A percentile compares a stretch with the other conserved stretches of the same genome.
Conservation (phyloP, 345 rosid genomes). For the Excoecaria agallocha region DNA sequence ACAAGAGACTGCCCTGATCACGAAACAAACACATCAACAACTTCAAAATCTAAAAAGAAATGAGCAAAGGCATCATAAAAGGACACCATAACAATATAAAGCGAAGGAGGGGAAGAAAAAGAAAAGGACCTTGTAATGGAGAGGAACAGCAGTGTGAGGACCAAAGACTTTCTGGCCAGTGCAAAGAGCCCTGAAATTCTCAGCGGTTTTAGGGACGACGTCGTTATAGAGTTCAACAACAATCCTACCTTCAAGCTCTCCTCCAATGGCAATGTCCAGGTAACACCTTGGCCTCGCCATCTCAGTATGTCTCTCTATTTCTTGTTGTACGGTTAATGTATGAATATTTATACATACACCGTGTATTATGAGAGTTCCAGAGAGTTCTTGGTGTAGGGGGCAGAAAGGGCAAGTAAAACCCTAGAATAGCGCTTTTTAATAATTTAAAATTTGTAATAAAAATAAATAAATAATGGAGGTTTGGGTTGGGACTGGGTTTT, state of each 20-base stretch:
- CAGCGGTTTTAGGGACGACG: slow-evolving; percentile 83
- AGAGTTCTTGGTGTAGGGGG: not conserved
- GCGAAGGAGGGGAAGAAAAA: not conserved
- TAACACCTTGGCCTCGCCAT: slow-evolving; percentile 71
- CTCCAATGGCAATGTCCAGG: slow-evolving; percentile 85
- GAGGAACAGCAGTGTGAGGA: slow-evolving; percentile 65
- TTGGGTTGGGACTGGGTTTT: too few relatives aligned
- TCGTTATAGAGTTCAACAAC: slow-evolving; percentile 79
- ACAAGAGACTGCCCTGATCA: not conserved
- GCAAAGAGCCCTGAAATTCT: slow-evolving; percentile 91
- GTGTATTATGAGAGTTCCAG: not conserved
- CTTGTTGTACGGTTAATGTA: not conserved
- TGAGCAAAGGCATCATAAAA: not conserved
- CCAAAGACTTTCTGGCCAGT: slow-evolving; percentile 93
- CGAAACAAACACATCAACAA: not conserved
- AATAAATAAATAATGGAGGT: not conserved
- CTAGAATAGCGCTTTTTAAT: not conserved
- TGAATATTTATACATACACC: not conserved
- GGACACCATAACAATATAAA: not conserved
- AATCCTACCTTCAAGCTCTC: slow-evolving; percentile 89
- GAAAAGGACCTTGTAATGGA: slow-evolving; percentile 73
- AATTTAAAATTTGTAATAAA: not conserved
- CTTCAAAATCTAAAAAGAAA: not conserved
- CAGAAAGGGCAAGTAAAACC: not conserved
- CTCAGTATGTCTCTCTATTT: slow-evolving; percentile 15